Conservation (phyloP, 306 rosid genomes). For the Prunus persica region DNA sequence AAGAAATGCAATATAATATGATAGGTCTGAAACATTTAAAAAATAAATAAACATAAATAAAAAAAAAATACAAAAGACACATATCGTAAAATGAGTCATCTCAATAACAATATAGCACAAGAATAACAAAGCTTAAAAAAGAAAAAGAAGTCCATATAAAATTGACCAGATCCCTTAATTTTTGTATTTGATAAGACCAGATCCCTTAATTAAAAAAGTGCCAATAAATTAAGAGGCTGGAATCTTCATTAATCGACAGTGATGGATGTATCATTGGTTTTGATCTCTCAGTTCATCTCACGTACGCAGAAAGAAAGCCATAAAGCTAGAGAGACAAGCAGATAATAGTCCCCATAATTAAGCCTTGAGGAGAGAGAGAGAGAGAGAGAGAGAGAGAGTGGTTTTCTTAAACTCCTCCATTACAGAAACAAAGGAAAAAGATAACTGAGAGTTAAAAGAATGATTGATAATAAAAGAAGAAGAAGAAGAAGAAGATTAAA, state of each 20-base stretch:
- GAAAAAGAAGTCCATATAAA: too few species aligned
- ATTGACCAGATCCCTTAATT: too few species aligned
- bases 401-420: background rate
- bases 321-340: conserved; percentile 47
- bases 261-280: conserved; percentile 37
- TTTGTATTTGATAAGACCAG: background rate
- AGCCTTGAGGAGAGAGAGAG: background rate
- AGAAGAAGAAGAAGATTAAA: conserved; percentile 7
- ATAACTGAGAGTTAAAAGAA: background rate
- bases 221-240: conserved; percentile 21
- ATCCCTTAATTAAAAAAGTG: background rate
- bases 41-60: too few species aligned
- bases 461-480: conserved; percentile 18
- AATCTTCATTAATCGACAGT: conserved; percentile 60
- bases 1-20: too few species aligned
- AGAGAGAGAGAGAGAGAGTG: conserved; percentile 13
- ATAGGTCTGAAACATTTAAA: too few species aligned
- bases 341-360: conserved; percentile 20
- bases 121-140: too few species aligned
- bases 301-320: conserved; percentile 40
- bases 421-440: background rate
- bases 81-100: rapidly evolving
- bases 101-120: too few species aligned
- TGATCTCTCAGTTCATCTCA: conserved; percentile 26
- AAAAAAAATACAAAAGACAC: too few species aligned